Evolutionary conservation across 768 basidiomycete genomes (phyloP).

Genomic region (Mycena albidolilacea): DNA sequence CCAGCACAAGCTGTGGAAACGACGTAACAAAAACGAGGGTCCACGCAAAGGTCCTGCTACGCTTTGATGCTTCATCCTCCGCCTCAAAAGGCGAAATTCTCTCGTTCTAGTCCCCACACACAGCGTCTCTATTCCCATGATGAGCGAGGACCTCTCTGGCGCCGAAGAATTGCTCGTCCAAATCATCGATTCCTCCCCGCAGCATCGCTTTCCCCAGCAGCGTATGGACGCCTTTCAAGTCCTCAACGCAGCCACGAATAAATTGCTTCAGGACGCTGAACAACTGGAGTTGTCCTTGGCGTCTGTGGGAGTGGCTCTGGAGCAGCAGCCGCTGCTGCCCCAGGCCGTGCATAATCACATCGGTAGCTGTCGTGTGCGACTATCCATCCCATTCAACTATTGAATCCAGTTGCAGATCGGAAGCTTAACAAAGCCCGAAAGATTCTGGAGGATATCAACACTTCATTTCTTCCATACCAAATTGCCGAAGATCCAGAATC

Average conservation of each 20-base stretch:
- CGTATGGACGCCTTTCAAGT: neutral
- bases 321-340: neutral
- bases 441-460: neutral
- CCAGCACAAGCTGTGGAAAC: neutral
- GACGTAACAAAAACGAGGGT: neutral
- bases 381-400: neutral
- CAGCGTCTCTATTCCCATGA: neutral
- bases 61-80: neutral
- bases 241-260: neutral
- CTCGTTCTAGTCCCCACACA: neutral
- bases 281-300: neutral
- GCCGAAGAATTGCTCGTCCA: neutral
- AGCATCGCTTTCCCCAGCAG: neutral
- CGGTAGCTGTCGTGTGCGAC: neutral
- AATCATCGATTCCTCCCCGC: neutral
- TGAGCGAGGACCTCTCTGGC: neutral
- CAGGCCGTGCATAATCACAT: neutral
- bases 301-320: neutral
- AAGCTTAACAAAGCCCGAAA: neutral
- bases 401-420: neutral
- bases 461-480: neutral
- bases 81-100: neutral
- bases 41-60: neutral
- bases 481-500: neutral
- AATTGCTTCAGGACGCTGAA: neutral